phyloP scores from a whole-genome alignment of 768 basidiomycete species.

The Dictyophora rubrovolvata region DNA sequence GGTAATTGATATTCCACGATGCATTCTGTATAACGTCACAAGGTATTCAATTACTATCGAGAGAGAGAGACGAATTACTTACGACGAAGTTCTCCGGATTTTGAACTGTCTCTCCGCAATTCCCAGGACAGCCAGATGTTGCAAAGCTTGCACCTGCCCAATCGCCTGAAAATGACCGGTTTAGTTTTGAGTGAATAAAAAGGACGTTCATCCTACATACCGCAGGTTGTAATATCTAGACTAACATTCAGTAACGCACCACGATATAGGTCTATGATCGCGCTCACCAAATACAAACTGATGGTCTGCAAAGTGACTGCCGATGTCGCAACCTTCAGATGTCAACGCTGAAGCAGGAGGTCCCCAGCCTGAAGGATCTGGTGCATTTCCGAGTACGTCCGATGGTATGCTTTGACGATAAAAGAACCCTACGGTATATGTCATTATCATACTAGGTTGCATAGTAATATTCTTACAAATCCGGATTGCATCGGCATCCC shows the following conservation, averaged over 20 bases:
- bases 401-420: constrained; percentile 66
- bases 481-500: constrained; percentile 69
- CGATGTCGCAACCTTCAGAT: constrained; percentile 44
- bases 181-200: neutral
- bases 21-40: constrained; percentile 44
- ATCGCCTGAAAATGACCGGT: constrained; percentile 39
- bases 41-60: constrained; percentile 2
- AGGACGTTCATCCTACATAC: constrained; percentile 25
- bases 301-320: constrained; percentile 54
- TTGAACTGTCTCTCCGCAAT: constrained; percentile 51
- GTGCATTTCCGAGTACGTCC: constrained; percentile 52
- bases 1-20: constrained; percentile 67
- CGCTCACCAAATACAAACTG: constrained; percentile 64
- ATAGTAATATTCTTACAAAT: constrained; percentile 45
- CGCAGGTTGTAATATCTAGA: constrained; percentile 75
- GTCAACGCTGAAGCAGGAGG: constrained; percentile 51
- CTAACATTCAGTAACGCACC: neutral
- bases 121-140: constrained; percentile 60
- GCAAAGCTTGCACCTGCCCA: constrained; percentile 61
- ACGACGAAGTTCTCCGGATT: constrained; percentile 67
- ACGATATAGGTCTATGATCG: neutral
- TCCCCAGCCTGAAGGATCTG: constrained; percentile 62
- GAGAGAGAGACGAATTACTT: constrained; percentile 18
- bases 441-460: neutral
- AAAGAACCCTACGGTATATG: constrained; percentile 52